phyloP scores from a whole-genome alignment of 108 stramenopile genomes.

The Nitzschia inconspicua region DNA sequence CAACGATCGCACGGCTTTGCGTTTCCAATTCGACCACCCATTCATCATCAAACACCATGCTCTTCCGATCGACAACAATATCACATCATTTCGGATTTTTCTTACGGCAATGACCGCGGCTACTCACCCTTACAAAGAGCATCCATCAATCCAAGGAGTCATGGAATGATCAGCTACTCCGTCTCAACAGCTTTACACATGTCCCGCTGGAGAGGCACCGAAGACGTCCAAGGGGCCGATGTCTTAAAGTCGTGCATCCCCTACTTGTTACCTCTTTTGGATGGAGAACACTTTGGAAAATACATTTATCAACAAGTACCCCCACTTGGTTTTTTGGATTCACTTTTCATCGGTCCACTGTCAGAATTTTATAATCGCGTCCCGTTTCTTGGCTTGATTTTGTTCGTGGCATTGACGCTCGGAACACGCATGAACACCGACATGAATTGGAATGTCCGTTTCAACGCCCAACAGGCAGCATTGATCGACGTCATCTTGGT shows the following conservation, averaged over 20 bases:
- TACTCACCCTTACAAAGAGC: too few relatives aligned
- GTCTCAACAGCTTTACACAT: too few relatives aligned
- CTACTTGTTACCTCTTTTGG: constrained; percentile 44
- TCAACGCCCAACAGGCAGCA: constrained; percentile 82
- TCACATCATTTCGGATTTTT: too few relatives aligned
- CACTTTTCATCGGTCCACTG: constrained; percentile 55
- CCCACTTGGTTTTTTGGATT: constrained; percentile 51
- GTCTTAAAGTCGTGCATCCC: constrained; percentile 44
- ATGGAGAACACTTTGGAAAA: constrained; percentile 65
- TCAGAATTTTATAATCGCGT: constrained; percentile 35
- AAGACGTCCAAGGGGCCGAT: constrained; percentile 35
- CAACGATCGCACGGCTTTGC: too few relatives aligned
- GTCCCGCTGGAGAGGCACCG: too few relatives aligned
- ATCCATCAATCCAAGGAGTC: too few relatives aligned
- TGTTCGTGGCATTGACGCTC: constrained; percentile 66
- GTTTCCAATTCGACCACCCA: too few relatives aligned
- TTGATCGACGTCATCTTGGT: constrained; percentile 69
- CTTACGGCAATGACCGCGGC: too few relatives aligned
- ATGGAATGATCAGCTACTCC: too few relatives aligned
- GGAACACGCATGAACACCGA: constrained; percentile 51
- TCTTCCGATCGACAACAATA: too few relatives aligned
- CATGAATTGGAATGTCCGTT: constrained; percentile 61
- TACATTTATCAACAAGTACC: constrained; percentile 78
- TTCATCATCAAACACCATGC: too few relatives aligned
- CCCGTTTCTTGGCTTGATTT: constrained; percentile 54